Conservation (phyloP, 768 basidiomycete species). For the Clitopilus hobsonii region DNA sequence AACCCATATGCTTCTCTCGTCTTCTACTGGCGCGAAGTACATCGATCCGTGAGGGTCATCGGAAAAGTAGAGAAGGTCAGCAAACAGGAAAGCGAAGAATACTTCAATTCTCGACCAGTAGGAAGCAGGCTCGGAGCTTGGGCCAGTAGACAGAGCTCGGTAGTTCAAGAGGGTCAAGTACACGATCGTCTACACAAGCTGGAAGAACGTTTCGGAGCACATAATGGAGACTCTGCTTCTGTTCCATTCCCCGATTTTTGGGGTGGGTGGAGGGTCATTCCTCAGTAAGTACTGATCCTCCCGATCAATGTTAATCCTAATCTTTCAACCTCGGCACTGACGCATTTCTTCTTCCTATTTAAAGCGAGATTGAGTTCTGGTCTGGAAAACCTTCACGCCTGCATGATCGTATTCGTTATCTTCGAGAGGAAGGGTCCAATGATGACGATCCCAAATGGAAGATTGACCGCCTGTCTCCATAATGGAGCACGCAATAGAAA, state of each 20-base stretch:
- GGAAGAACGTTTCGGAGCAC: conserved; percentile 50
- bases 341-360: conserved; percentile 8
- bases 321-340: background rate
- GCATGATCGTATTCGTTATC: conserved; percentile 85
- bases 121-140: conserved; percentile 89
- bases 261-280: conserved; percentile 97
- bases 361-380: conserved; percentile 96
- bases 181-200: conserved; percentile 53
- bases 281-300: conserved; percentile 58
- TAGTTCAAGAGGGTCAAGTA: conserved; percentile 72
- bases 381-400: conserved; percentile 91
- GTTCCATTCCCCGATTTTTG: conserved; percentile 87
- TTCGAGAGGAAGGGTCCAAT: conserved; percentile 42
- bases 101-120: conserved; percentile 77
- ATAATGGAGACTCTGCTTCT: conserved; percentile 33
- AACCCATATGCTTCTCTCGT: conserved; percentile 81
- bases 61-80: conserved; percentile 80
- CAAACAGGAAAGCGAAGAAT: conserved; percentile 70
- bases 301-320: background rate
- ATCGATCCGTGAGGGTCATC: conserved; percentile 76
- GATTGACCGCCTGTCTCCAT: conserved; percentile 78
- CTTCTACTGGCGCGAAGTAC: conserved; percentile 90
- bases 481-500: conserved; percentile 15
- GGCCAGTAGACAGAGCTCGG: conserved; percentile 85
- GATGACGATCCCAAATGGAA: conserved; percentile 62